These are phyloP conservation scores for Ogataea haglerorum DNA, from an alignment of 805 yeast genomes.

Conservation along the genomic window DNA sequence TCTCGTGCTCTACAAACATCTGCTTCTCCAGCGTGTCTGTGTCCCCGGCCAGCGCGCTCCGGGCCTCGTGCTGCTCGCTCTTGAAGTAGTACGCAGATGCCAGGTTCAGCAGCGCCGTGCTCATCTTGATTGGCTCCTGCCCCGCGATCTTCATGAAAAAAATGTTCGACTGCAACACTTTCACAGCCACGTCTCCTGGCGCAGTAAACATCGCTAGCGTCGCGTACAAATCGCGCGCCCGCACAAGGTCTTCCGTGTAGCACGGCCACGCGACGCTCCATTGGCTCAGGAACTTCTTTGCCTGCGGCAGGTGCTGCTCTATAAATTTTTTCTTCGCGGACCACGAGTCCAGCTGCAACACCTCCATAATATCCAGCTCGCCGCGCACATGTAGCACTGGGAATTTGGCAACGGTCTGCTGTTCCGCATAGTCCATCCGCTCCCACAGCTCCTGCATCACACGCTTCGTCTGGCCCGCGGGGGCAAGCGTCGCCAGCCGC, in stretches of 20 bases:
- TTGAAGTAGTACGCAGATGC: slow-evolving; percentile 29
- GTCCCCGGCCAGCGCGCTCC: slow-evolving; percentile 1
- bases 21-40: slow-evolving; percentile 6
- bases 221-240: slow-evolving; percentile 70
- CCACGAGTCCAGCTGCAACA: slow-evolving; percentile 18
- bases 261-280: slow-evolving; percentile 57
- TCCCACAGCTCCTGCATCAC: slow-evolving; percentile 26
- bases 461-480: slow-evolving; percentile 5
- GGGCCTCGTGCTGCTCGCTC: slow-evolving; percentile 18
- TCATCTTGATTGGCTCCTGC: slow-evolving; percentile 16
- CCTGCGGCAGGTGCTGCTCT: slow-evolving; percentile 19
- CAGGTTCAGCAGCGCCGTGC: slow-evolving; percentile 26
- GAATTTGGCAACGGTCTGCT: slow-evolving; percentile 16
- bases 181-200: slow-evolving; percentile 19
- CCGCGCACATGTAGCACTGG: slow-evolving; percentile 15
- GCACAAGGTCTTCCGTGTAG: slow-evolving; percentile 73
- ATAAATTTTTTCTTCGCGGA: slow-evolving; percentile 19
- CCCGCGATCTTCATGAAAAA: slow-evolving; percentile 25
- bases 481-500: slow-evolving; percentile 25
- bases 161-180: slow-evolving; percentile 28
- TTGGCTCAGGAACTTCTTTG: slow-evolving; percentile 19
- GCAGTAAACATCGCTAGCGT: slow-evolving; percentile 60
- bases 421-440: slow-evolving; percentile 28
- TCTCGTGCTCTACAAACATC: slow-evolving; percentile 11
- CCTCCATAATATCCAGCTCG: slow-evolving; percentile 16